Conservation (phyloP, 78 protist genomes). For the Tieghemostelium lacteum region DNA sequence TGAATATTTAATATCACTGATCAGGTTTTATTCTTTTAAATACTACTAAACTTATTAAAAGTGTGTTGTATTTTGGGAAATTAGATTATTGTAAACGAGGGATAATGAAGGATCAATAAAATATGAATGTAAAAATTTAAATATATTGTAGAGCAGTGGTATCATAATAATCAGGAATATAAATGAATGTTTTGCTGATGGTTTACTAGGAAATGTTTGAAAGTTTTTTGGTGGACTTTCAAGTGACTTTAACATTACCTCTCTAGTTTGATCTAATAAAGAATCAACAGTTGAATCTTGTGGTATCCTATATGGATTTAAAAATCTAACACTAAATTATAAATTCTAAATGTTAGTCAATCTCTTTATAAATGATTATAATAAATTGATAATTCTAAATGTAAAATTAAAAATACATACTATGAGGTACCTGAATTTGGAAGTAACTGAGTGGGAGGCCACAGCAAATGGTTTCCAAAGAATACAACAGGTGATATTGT, state of each 20-base stretch:
- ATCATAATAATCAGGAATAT: neutral
- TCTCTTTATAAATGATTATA: neutral
- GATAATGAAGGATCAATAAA: no score
- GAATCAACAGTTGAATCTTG: conserved; percentile 13
- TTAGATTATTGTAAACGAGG: no score
- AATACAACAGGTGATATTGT: conserved; percentile 21
- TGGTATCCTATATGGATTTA: conserved; percentile 27
- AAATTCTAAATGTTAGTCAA: neutral
- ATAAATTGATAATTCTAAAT: neutral
- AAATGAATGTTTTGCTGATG: neutral
- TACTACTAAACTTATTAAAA: no score
- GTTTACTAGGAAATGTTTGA: neutral
- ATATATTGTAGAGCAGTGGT: neutral
- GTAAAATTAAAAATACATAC: conserved; percentile 4
- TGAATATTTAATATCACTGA: no score
- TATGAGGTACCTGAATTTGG: conserved; percentile 34
- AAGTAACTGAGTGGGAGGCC: neutral
- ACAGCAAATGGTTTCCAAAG: conserved; percentile 41
- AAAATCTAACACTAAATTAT: conserved; percentile 32
- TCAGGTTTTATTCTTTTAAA: no score
- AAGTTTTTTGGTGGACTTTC: neutral
- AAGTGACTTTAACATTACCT: conserved; percentile 26
- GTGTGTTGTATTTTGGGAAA: no score
- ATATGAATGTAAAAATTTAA: no score
- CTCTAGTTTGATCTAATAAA: conserved; percentile 9